Evolutionary conservation across 2,329 filamentous ascomycete species (phyloP), one percentile per base, ranked within the genome.

Genomic region (Ophiostoma sp.): DNA sequence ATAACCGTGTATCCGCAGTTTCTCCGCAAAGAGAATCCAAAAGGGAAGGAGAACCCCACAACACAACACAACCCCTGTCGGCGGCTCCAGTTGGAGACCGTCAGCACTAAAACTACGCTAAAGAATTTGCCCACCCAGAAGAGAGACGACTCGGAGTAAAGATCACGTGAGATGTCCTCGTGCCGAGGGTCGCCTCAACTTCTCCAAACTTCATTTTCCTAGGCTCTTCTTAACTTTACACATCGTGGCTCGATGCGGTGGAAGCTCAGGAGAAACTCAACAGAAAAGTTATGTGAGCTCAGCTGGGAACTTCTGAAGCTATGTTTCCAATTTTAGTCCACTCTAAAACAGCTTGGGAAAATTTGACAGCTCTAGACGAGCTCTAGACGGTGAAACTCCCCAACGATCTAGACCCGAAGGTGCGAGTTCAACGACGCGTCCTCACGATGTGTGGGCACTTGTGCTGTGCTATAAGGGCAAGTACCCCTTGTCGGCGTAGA

Each of bases 21-120:
- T 87, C 93, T 91, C 71, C 87, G 96, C 77, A 90, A 93, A 52
- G 11, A 8, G 5, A 22, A 9, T 52, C 15, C n/a, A 52, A 42
- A 42, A 42, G 11, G n/a, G n/a, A 25, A 52, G 22, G n/a, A 22
- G 50, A n/a, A 52, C 55, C 55, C 55, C 55, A 31, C 55, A 57
- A 31, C 55, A 12, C 42, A 55, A 55, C 25, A n/a, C 3, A 50
- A 19, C 52, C 55, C 55, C 55, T 25, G 39, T 11, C 48, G n/a
- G 19, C 48, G 48, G 6, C 48, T 52, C 48, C 48, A 52, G 48
- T n/a, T 52, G 9, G 55, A 3, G 7, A 12, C 55, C 12, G 55
- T 57, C 25, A 57, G 25, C 55, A 31, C 55, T 57, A 57, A 17
- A 4, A 57, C 55, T 17, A n/a, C 55, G 25, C 55, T 31, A 31